phyloP scores from a whole-genome alignment of 75 land plant species.

The Cunninghamia lanceolata region DNA sequence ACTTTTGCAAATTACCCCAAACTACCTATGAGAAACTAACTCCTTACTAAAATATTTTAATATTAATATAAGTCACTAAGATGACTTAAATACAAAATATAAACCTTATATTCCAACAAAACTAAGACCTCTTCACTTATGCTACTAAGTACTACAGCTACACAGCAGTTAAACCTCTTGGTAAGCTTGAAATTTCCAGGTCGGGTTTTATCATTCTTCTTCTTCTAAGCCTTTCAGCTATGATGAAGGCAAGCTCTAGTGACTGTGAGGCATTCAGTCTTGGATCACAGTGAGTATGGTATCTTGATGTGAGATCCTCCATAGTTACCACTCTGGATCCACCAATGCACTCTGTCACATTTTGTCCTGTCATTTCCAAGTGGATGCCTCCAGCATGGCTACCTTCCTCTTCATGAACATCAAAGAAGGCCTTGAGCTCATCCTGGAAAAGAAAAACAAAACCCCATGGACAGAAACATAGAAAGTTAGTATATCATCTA shows the following conservation, averaged over 20 bases:
- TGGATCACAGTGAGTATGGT: constrained; percentile 71
- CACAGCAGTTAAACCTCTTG: neutral
- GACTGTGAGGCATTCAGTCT: constrained; percentile 73
- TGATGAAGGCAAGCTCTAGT: constrained; percentile 58
- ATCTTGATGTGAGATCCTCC: constrained; percentile 53
- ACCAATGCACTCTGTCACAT: constrained; percentile 71
- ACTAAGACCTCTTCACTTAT: too few species aligned
- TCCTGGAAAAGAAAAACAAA: constrained; percentile 20
- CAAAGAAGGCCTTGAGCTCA: constrained; percentile 68
- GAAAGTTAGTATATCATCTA: neutral
- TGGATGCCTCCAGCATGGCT: constrained; percentile 70
- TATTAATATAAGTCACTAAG: too few species aligned
- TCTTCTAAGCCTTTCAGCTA: constrained; percentile 54
- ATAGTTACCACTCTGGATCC: constrained; percentile 49
- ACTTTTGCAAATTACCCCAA: too few species aligned
- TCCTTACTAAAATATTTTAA: too few species aligned
- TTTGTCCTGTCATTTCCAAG: constrained; percentile 76
- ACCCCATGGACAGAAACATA: neutral
- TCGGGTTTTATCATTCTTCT: constrained; percentile 24
- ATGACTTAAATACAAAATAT: too few species aligned
- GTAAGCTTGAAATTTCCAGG: neutral
- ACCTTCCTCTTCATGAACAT: constrained; percentile 72
- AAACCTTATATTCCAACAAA: too few species aligned
- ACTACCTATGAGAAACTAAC: too few species aligned
- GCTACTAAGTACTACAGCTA: neutral